Base-by-base conservation (phyloP, 202 grass and related monocot species). In the Elaeis oleifera region DNA sequence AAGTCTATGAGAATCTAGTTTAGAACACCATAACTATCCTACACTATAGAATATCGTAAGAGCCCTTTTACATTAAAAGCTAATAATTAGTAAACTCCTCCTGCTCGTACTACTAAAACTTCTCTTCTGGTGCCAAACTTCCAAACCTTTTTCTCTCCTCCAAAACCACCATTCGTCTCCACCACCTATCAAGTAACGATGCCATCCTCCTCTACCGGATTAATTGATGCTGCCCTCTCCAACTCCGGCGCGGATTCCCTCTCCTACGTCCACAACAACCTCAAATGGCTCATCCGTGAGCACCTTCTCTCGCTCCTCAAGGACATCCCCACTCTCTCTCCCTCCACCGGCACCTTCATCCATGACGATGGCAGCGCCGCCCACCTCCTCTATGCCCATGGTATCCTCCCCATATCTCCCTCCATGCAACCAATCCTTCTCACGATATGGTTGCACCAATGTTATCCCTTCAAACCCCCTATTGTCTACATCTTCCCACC, bases 261-360 rank as follows among this genome's bases (percentile, higher is more conserved):
- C 18, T 63, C 59, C 39, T 83, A 83, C 75, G 57, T 58, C 18
- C 65, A 78, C 63, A 16, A 29, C 5, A 28, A 71, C 16, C 65
- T 83, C 65, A 48, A 69, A 49, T 74, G 71, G 81, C 69, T 83
- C 8, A 72, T 83, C 54, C 75, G 75, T 18, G 2, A 55, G 5
- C 29, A 83, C 14, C 64, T 83, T 9, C 31, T 79, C 71, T 51
- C 71, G 31, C 60, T 79, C 4, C 75, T 84, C 55, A 11, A 27
- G 1, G 70, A 78, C 1, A 79, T 71, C 75, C 75, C 71, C 23
- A 24, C 81, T 55, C 70, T 84, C 24, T 84, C 70, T 54, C 75
- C 81, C 17, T 60, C 60, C 24, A 64, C 73, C 5, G 81, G 70
- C 54, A 16, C 70, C 49, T 84, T 66, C 75, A 74, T 65, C 54